Percentiles rank a stretch among this genome's conserved stretches.
These are phyloP conservation scores for Geranomyces michiganensis DNA, from an alignment of 192 early-diverging fungal genomes.

Conservation along the genomic window DNA sequence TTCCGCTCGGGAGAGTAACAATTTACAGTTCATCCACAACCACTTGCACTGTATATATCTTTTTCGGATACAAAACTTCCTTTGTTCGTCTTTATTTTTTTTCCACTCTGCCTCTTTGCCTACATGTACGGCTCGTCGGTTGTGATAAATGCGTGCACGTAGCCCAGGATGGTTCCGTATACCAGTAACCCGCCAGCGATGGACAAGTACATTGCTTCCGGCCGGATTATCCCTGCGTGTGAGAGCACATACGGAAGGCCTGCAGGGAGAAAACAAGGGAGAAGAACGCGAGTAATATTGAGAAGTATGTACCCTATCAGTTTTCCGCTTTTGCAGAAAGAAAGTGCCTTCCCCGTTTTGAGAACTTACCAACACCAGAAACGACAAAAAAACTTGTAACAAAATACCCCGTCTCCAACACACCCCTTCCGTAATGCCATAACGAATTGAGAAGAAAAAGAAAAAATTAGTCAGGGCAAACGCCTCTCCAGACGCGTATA, in stretches of 20 bases:
- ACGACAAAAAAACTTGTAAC: conserved; percentile 90
- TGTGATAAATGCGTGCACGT: conserved; percentile 36
- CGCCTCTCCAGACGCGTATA: not conserved
- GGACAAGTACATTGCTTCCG: conserved; percentile 88
- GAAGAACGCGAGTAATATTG: too few species aligned
- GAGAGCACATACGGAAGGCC: conserved; percentile 30
- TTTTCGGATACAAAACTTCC: too few species aligned
- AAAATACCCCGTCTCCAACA: conserved; percentile 70
- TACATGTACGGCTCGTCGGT: conserved; percentile 27
- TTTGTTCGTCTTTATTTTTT: too few species aligned
- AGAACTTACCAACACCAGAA: conserved; percentile 78
- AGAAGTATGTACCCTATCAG: too few species aligned
- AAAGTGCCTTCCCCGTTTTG: too few species aligned
- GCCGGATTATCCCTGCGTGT: conserved; percentile 65
- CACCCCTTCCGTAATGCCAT: too few species aligned
- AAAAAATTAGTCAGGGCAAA: not conserved
- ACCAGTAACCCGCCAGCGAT: conserved; percentile 88
- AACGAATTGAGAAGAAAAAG: not conserved
- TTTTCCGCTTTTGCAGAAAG: not conserved
- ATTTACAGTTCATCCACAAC: too few species aligned
- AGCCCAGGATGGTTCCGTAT: conserved; percentile 82
- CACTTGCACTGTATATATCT: too few species aligned
- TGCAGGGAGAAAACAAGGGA: not conserved
- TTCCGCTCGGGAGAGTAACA: too few species aligned
- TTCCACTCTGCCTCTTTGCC: not conserved